Conservation (phyloP, 768 basidiomycete genomes). For the Crepidotus variabilis region DNA sequence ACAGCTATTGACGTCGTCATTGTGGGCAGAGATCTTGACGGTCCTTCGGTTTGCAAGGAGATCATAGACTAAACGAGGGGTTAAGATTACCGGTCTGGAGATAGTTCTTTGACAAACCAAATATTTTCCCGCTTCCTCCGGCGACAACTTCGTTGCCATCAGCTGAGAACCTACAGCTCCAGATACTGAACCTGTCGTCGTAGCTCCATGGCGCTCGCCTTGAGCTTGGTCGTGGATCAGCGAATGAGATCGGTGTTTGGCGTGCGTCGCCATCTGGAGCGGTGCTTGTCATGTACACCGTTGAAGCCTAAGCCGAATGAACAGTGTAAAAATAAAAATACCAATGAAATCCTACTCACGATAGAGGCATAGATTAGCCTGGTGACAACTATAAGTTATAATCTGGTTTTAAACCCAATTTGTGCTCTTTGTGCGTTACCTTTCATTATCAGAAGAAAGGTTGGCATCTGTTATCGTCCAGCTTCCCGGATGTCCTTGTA, state of each 20-base stretch:
- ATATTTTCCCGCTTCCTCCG: slow-evolving; percentile 80
- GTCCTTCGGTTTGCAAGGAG: slow-evolving; percentile 74
- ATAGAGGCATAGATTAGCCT: slow-evolving; percentile 95
- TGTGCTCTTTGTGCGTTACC: slow-evolving; percentile 33
- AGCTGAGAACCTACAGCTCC: slow-evolving; percentile 94
- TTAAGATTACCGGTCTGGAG: neutral
- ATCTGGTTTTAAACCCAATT: neutral
- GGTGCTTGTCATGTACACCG: slow-evolving; percentile 72
- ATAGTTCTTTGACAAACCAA: slow-evolving; percentile 36
- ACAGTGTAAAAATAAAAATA: neutral
- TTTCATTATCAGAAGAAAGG: slow-evolving; percentile 84
- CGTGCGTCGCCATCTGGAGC: slow-evolving; percentile 50
- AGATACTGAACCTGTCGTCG: slow-evolving; percentile 67
- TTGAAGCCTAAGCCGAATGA: slow-evolving; percentile 46
- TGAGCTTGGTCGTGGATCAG: slow-evolving; percentile 39
- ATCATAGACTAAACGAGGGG: slow-evolving; percentile 71
- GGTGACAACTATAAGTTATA: neutral
- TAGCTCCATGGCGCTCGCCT: slow-evolving; percentile 29
- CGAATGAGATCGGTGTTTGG: slow-evolving; percentile 62
- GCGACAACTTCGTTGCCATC: slow-evolving; percentile 96
- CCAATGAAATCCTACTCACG: slow-evolving; percentile 40
- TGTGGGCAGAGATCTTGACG: slow-evolving; percentile 84
- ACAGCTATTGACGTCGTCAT: slow-evolving; percentile 90
- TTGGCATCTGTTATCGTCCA: slow-evolving; percentile 98
- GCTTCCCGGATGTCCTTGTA: slow-evolving; percentile 69